These are phyloP conservation scores for Rhodomyrtus psidioides DNA, from an alignment of 441 rosid genomes.

Conservation along the genomic window DNA sequence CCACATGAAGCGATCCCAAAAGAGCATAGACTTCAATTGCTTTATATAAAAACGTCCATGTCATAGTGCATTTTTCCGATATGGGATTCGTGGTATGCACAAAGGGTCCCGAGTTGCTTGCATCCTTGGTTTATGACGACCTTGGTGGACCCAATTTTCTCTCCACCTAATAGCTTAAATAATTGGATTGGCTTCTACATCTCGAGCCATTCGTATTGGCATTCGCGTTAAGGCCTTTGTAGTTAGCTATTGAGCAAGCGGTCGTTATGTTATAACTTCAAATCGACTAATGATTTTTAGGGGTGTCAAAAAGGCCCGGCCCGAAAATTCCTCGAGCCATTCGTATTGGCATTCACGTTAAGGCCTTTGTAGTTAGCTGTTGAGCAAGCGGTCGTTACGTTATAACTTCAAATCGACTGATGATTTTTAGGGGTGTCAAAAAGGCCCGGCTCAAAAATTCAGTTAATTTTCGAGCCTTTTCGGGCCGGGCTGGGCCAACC, in stretches of 20 bases:
- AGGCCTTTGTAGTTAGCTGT: too few species aligned
- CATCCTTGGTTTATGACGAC: background rate
- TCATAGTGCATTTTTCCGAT: background rate
- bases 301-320: too few species aligned
- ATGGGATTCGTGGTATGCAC: background rate
- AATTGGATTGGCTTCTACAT: background rate
- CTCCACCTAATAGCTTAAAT: background rate
- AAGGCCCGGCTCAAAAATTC: too few species aligned
- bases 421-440: too few species aligned
- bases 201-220: too few species aligned
- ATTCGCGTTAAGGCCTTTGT: too few species aligned
- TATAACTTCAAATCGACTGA: background rate
- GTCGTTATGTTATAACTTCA: rapidly evolving
- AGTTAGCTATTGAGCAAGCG: background rate
- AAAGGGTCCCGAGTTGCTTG: too few species aligned
- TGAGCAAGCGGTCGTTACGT: background rate
- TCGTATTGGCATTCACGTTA: too few species aligned
- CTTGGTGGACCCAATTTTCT: background rate
- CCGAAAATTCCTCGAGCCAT: too few species aligned
- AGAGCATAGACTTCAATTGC: background rate
- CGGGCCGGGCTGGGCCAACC: too few species aligned
- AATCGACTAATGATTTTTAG: background rate
- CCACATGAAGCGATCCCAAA: background rate
- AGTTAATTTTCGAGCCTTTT: too few species aligned
- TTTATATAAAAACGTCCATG: background rate